Conservation (phyloP, 2,329 filamentous ascomycete species). For the Botrytis sinoallii region DNA sequence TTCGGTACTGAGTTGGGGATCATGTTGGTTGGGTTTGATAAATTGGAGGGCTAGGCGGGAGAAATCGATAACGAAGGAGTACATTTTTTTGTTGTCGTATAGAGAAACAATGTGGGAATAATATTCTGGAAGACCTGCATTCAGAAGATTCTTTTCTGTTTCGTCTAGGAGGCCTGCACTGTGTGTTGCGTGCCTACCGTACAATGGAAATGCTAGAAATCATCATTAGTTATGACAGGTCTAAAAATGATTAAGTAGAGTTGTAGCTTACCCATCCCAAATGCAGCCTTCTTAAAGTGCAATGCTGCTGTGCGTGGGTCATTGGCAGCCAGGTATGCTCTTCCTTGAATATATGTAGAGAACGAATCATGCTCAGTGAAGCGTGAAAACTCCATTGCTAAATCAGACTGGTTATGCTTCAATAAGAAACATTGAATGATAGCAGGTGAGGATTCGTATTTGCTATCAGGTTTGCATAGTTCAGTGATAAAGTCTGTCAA, state of each 20-base stretch:
- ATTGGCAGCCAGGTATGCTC: conserved; percentile 69
- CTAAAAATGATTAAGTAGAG: too few species aligned
- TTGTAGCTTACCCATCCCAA: conserved; percentile 68
- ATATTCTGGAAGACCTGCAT: conserved; percentile 76
- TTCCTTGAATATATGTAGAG: conserved; percentile 80
- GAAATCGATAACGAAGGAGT: conserved; percentile 82
- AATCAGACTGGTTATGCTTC: conserved; percentile 56
- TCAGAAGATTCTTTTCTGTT: conserved; percentile 65
- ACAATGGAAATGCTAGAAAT: conserved; percentile 29
- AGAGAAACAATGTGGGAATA: conserved; percentile 81
- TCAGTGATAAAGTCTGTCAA: conserved; percentile 67
- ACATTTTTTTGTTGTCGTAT: conserved; percentile 74
- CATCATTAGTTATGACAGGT: conserved; percentile 7
- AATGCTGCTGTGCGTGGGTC: conserved; percentile 71
- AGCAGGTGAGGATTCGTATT: conserved; percentile 60
- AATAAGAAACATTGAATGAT: conserved; percentile 62
- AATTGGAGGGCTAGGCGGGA: conserved; percentile 72
- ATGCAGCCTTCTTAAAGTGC: conserved; percentile 79
- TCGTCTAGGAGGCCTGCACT: conserved; percentile 70
- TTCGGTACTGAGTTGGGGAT: conserved; percentile 54
- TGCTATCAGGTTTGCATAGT: conserved; percentile 61
- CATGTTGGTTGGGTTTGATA: conserved; percentile 22
- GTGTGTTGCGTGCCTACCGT: conserved; percentile 41
- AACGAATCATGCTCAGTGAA: conserved; percentile 58
- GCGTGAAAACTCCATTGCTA: conserved; percentile 55